Evolutionary conservation across 2,329 filamentous ascomycete species (phyloP), one percentile per base, ranked within the genome.

Genomic region (Clarireedia sp.): DNA sequence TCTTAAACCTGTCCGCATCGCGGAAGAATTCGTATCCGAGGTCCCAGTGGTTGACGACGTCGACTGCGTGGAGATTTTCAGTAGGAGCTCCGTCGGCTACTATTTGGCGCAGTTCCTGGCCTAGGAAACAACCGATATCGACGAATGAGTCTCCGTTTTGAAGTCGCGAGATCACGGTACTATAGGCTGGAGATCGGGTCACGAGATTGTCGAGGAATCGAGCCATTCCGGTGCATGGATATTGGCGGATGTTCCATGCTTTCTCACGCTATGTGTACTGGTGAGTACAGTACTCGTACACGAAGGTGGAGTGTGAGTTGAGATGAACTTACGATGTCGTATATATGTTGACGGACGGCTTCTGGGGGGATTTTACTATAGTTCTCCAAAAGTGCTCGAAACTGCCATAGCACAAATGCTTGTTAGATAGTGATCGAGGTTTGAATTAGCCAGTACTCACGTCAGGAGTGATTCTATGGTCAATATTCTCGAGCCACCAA

Each of bases 81-180:
- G 63, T 49, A 2, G 69, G 67, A 0, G 65, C 69, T 3, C 70
- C 71, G 36, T 73, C 70, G 7, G 62, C 36, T 12, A 58, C 60
- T 10, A 73, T 61, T 19, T 67, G 65, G 14, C 71, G 69, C 6
- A 73, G 59, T 36, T 73, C 70, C 55, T 72, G 70, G 0, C 68
- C 71, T 26, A 73, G 65, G 48, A 68, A 70, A 40, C 70, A 72
- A 8, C 70, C 71, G 3, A 62, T 29, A 23, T 59, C 57, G 5
- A 62, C 24, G 40, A 61, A 62, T 2, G 36, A 57, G 6, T 59
- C 53, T 9, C 51, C 53, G 7, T 33, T 29, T 17, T 61, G 58
- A 21, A 64, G 47, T 14, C 60, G 55, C 1, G 23, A n/a, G 4
- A 63, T 41, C n/a, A 64, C 50, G 3, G 23, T 33, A 2, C 36